Percentiles rank a stretch among this genome's conserved stretches.
phyloP scores from a whole-genome alignment of 495 filamentous ascomycete species.

The Trichoderma gamsii region DNA sequence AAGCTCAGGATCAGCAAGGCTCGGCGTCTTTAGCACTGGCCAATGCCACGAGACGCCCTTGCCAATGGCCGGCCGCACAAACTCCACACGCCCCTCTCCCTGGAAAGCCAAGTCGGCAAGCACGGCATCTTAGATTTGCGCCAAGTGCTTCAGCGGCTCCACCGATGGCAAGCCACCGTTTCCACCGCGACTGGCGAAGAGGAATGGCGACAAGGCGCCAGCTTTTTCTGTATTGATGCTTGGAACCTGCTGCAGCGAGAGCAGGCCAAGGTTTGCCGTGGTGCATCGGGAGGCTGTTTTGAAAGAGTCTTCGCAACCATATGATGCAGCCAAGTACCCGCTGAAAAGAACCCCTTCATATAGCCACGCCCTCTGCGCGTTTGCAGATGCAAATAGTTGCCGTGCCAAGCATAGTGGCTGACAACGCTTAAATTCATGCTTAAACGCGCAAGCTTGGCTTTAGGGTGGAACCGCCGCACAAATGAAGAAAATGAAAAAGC shows the following conservation, averaged over 20 bases:
- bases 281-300: too few relatives aligned
- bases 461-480: background rate
- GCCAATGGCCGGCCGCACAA: background rate
- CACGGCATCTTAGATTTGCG: slow-evolving; percentile 15
- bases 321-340: too few relatives aligned
- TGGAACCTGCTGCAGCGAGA: too few relatives aligned
- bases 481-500: background rate
- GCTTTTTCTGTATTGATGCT: background rate
- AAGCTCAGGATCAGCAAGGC: slow-evolving; percentile 7
- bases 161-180: background rate
- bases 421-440: slow-evolving; percentile 46
- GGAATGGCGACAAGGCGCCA: slow-evolving; percentile 1
- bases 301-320: too few relatives aligned
- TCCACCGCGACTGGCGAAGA: background rate
- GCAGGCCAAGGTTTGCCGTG: too few relatives aligned
- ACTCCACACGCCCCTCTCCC: slow-evolving; percentile 10
- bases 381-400: slow-evolving; percentile 17
- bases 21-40: background rate
- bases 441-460: slow-evolving; percentile 25
- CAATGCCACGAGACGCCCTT: slow-evolving; percentile 11
- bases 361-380: slow-evolving; percentile 18
- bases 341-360: slow-evolving; percentile 4
- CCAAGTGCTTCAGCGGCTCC: slow-evolving; percentile 6
- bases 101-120: slow-evolving; percentile 13
- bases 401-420: slow-evolving; percentile 20